Base-by-base conservation (phyloP, 257 asterid species). In the Cinchona pubescens region DNA sequence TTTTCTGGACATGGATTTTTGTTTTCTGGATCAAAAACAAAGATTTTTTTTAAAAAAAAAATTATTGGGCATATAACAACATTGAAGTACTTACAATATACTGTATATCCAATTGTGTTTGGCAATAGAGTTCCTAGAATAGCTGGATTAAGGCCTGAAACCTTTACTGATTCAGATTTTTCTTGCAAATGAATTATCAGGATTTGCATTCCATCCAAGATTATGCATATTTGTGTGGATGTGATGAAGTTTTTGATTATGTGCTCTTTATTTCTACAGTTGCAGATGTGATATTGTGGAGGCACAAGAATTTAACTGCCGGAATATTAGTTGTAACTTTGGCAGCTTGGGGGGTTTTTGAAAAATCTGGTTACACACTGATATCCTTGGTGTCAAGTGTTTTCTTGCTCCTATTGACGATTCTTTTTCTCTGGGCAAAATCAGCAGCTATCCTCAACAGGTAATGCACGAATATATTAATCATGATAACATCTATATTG, bases 271-370 rank as follows among this genome's bases (percentile, higher is more conserved):
- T 4, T 4, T 79, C 71, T 74, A 43, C 92, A 90, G 98, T 82
- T 81, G 97, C 95, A 74, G 98, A 94, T 89, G 91, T 92, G 80
- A 77, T 94, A 69, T 80, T 92, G 72, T 94, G 97, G 97, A 87
- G 92, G 84, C 65, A 73, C 43, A 92, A 83, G 51, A 79, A 90
- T 75, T 55, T 86, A 40, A 85, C 93, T 2, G 69, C 82, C 61
- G 89, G 89, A 34, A 84, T 94, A 77, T 79, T 90, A 55, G 85
- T 79, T 72, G 80, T 79, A 45, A 77, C 86, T 66, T 79, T 89
- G 80, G 91, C 89, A 75, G 83, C 91, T 82, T 94, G 93, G 97
- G 75, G 88, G 81, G 90, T 94, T 79, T 92, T 92, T 87, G 97
- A 94, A 92, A 85, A 80, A 84, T 92, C 91, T 79, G 90, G 92